A percentile compares a stretch with the other conserved stretches of the same genome.
These are phyloP conservation scores for Fusarium drepaniforme DNA, from an alignment of 2,329 filamentous ascomycete species.

Conservation along the genomic window DNA sequence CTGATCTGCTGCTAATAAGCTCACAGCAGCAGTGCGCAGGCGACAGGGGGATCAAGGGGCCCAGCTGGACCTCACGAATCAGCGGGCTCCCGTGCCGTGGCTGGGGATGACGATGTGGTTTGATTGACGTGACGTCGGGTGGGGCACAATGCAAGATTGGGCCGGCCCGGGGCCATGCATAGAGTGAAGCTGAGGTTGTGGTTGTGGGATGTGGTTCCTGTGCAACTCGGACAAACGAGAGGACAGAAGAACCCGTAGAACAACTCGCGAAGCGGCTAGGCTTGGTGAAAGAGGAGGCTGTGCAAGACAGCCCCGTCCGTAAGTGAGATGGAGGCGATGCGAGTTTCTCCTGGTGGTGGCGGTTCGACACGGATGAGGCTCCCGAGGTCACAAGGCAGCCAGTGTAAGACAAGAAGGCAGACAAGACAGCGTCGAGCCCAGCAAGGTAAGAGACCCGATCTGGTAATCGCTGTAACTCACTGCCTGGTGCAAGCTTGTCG, in stretches of 20 bases:
- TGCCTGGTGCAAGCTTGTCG: background rate
- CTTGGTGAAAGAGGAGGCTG: constrained; percentile 14
- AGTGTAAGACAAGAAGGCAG: constrained; percentile 22
- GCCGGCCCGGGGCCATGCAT: constrained; percentile 9
- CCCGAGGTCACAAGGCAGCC: constrained; percentile 9
- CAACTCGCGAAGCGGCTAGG: constrained; percentile 11
- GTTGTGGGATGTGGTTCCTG: background rate
- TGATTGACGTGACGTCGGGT: constrained; percentile 42
- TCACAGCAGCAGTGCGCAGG: constrained; percentile 29
- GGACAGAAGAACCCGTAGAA: constrained; percentile 11
- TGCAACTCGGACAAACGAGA: constrained; percentile 8
- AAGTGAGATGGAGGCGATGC: constrained; percentile 18
- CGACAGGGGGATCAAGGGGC: constrained; percentile 27
- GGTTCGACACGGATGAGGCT: constrained; percentile 23
- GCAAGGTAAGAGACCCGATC: background rate
- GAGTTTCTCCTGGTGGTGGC: constrained; percentile 12
- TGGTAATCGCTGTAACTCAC: background rate
- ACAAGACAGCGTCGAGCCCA: constrained; percentile 13
- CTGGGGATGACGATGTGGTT: constrained; percentile 39
- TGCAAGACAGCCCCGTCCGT: constrained; percentile 23
- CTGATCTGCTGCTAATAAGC: constrained; percentile 36
- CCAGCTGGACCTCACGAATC: constrained; percentile 29
- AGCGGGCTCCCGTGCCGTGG: constrained; percentile 33
- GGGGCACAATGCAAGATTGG: constrained; percentile 28
- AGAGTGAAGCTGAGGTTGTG: background rate